phyloP scores from a whole-genome alignment of 1,284 basidiomycete genomes.

The Apiotrichum laibachii region DNA sequence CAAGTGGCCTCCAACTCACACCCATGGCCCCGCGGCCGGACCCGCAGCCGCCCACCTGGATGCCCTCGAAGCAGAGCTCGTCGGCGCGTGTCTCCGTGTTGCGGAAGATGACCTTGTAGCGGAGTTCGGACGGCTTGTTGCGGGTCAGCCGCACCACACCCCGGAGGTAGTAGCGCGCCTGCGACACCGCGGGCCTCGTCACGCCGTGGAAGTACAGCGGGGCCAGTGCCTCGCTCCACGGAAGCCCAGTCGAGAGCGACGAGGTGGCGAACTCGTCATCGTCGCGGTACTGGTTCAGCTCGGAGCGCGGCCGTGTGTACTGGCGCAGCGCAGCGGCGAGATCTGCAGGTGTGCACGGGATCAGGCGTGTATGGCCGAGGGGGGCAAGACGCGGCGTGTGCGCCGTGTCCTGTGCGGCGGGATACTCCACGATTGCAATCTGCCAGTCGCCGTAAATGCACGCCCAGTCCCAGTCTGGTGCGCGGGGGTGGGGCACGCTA shows the following conservation, averaged over 20 bases:
- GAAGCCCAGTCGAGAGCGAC: conserved; percentile 20
- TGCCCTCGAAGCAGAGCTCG: conserved; percentile 28
- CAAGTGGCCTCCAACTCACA: conserved; percentile 21
- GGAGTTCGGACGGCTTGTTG: conserved; percentile 43
- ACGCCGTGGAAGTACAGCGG: conserved; percentile 40
- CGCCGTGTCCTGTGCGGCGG: neutral
- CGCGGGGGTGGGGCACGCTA: neutral
- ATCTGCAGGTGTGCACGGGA: neutral
- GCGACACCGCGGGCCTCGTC: neutral
- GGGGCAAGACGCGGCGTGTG: too few species aligned
- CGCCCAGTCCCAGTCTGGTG: conserved; percentile 1
- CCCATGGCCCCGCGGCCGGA: conserved; percentile 43
- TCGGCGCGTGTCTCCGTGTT: conserved; percentile 33
- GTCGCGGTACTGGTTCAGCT: neutral
- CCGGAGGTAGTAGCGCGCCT: conserved; percentile 3
- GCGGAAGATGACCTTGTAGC: conserved; percentile 44
- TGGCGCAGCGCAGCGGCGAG: too few species aligned
- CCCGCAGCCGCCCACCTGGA: conserved; percentile 41
- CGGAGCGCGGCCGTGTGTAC: too few species aligned
- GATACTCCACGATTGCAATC: neutral
- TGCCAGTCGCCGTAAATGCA: conserved; percentile 1
- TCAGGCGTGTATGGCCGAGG: neutral
- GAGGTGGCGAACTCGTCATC: neutral
- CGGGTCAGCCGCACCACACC: conserved; percentile 38
- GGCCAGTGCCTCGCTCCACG: conserved; percentile 33